phyloP scores from a whole-genome alignment of 176 grass and related monocot genomes.

The Carex pumila region DNA sequence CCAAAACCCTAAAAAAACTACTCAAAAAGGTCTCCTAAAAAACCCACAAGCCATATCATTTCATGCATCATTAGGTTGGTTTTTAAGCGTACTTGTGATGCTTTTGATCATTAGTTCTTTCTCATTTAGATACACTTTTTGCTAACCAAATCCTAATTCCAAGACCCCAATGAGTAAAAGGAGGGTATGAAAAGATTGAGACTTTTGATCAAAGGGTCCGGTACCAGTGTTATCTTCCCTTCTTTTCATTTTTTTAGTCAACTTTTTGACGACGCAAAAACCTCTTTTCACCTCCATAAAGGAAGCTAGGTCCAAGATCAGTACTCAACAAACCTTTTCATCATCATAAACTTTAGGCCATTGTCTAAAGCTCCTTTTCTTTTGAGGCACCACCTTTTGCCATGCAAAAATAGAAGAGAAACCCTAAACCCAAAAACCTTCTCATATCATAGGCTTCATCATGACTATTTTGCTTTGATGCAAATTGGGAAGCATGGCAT shows the following conservation, averaged over 20 bases:
- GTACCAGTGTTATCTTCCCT: conserved; percentile 18
- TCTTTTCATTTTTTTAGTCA: background rate
- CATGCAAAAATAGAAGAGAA: conserved; percentile 29
- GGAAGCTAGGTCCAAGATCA: conserved; percentile 29
- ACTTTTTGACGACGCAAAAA: conserved; percentile 24
- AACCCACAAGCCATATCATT: conserved; percentile 33
- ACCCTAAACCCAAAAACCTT: conserved; percentile 25
- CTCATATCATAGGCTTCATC: conserved; percentile 29
- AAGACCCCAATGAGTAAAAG: conserved; percentile 22
- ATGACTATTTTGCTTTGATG: conserved; percentile 14
- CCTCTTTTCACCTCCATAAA: conserved; percentile 49
- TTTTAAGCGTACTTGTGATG: conserved; percentile 17
- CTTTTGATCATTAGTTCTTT: conserved; percentile 12
- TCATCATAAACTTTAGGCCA: conserved; percentile 3
- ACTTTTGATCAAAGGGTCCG: conserved; percentile 40
- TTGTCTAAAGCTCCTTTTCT: conserved; percentile 38
- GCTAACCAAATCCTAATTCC: conserved; percentile 46
- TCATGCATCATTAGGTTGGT: conserved; percentile 22
- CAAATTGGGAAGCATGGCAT: conserved; percentile 20
- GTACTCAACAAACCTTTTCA: conserved; percentile 18
- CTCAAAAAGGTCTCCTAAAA: conserved; percentile 4
- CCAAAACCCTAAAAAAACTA: conserved; percentile 31
- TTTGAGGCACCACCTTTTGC: conserved; percentile 8
- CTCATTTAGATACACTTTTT: conserved; percentile 31
- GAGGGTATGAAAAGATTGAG: conserved; percentile 27